These are phyloP conservation scores for Saksenaea vasiformis DNA, from an alignment of 371 early-diverging fungal genomes.

Conservation along the genomic window DNA sequence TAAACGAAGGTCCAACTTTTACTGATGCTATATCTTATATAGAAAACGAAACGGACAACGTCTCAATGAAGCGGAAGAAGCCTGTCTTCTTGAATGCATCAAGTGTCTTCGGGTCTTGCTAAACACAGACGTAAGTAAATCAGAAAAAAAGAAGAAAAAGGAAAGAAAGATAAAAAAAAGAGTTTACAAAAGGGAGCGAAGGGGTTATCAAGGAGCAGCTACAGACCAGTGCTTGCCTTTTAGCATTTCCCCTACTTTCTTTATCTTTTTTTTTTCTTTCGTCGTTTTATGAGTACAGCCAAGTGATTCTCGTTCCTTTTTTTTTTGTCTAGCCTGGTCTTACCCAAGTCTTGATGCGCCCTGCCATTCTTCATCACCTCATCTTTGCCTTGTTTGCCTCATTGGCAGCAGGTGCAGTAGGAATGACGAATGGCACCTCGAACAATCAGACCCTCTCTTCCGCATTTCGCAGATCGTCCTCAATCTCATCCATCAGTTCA, in stretches of 20 bases:
- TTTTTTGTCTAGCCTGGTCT: slow-evolving; percentile 50
- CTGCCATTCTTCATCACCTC: slow-evolving; percentile 33
- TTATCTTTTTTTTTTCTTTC: slow-evolving; percentile 10
- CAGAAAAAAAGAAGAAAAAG: background rate
- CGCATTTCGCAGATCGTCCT: slow-evolving; percentile 16
- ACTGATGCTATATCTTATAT: background rate
- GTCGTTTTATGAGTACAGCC: background rate
- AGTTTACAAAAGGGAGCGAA: background rate
- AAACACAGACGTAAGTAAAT: slow-evolving; percentile 55
- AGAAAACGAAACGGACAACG: slow-evolving; percentile 20
- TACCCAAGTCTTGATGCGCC: slow-evolving; percentile 51
- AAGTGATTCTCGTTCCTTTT: slow-evolving; percentile 3
- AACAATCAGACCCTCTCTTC: slow-evolving; percentile 10
- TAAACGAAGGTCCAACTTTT: background rate
- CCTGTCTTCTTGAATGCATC: slow-evolving; percentile 56
- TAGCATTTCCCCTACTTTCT: background rate
- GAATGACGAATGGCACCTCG: background rate
- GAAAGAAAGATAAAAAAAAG: background rate
- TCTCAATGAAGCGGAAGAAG: slow-evolving; percentile 25
- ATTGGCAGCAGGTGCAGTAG: slow-evolving; percentile 6
- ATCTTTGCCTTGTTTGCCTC: slow-evolving; percentile 26
- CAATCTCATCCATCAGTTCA: slow-evolving; percentile 21
- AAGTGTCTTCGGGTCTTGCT: slow-evolving; percentile 59
- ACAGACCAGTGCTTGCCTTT: background rate
- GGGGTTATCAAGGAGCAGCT: slow-evolving; percentile 1